These are phyloP conservation scores for Botrytis tulipae DNA, from an alignment of 2,329 filamentous ascomycete species.

Conservation along the genomic window DNA sequence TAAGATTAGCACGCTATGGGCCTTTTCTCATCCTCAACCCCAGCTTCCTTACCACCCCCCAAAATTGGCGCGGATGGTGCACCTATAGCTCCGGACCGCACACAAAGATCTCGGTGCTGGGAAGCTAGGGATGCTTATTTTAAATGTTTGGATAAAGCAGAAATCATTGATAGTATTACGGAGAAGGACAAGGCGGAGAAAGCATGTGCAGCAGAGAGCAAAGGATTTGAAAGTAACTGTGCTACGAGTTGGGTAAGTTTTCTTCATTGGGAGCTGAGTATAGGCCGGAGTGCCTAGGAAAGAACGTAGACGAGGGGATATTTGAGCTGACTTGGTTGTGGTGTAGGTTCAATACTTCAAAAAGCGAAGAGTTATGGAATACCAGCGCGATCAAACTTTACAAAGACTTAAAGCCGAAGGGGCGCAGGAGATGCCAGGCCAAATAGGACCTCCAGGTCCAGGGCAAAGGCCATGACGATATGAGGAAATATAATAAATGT, in stretches of 20 bases:
- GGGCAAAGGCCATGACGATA: constrained; percentile 19
- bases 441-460: constrained; percentile 27
- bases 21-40: constrained; percentile 43
- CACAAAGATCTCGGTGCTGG: constrained; percentile 83
- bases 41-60: constrained; percentile 42
- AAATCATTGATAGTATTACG: constrained; percentile 73
- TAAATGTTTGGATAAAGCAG: constrained; percentile 75
- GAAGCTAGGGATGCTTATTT: constrained; percentile 87
- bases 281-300: neutral
- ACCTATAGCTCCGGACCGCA: constrained; percentile 79
- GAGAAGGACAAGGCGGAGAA: constrained; percentile 53
- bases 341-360: constrained; percentile 92
- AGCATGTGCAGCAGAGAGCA: constrained; percentile 59
- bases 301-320: constrained; percentile 23
- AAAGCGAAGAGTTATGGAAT: constrained; percentile 89
- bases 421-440: constrained; percentile 55
- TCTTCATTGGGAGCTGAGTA: neutral
- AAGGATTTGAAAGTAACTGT: constrained; percentile 79
- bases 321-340: constrained; percentile 10
- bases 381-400: constrained; percentile 77
- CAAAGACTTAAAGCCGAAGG: constrained; percentile 73
- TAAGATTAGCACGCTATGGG: constrained; percentile 46
- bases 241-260: constrained; percentile 81
- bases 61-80: constrained; percentile 55
- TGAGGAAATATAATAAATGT: constrained; percentile 4